Conservation (phyloP, 805 yeast genomes). For the Tetrapisispora pingtungensis region DNA sequence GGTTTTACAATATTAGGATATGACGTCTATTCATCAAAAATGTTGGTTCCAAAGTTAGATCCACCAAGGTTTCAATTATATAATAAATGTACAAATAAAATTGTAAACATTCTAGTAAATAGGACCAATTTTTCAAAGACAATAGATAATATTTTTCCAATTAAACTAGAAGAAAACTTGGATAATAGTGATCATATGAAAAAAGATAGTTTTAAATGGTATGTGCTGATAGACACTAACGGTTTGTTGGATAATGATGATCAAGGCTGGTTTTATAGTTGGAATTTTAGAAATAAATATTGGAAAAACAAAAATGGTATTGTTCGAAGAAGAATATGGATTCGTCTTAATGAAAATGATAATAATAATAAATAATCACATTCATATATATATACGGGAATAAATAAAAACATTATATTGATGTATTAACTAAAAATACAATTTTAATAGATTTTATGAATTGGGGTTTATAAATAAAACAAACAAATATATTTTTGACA, state of each 20-base stretch:
- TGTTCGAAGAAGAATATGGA: constrained; percentile 62
- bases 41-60: constrained; percentile 39
- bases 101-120: background rate
- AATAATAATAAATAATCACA: no score
- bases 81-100: constrained; percentile 9
- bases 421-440: no score
- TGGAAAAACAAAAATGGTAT: constrained; percentile 64
- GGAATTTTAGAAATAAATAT: constrained; percentile 34
- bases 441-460: no score
- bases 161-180: constrained; percentile 5
- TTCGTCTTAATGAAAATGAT: constrained; percentile 22
- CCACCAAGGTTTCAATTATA: constrained; percentile 32
- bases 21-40: constrained; percentile 38
- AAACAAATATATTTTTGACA: no score
- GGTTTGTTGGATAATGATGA: constrained; percentile 54
- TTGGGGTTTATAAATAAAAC: no score
- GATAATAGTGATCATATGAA: background rate
- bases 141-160: constrained; percentile 15
- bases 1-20: constrained; percentile 45
- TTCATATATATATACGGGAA: no score
- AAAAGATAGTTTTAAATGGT: constrained; percentile 41
- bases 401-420: no score
- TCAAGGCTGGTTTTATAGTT: constrained; percentile 73
- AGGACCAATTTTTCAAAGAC: constrained; percentile 5
- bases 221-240: constrained; percentile 48